Percentiles rank a stretch among this genome's conserved stretches.
Evolutionary conservation across 495 filamentous ascomycete species (phyloP).

Genomic region (Hapsidospora chrysogenum): DNA sequence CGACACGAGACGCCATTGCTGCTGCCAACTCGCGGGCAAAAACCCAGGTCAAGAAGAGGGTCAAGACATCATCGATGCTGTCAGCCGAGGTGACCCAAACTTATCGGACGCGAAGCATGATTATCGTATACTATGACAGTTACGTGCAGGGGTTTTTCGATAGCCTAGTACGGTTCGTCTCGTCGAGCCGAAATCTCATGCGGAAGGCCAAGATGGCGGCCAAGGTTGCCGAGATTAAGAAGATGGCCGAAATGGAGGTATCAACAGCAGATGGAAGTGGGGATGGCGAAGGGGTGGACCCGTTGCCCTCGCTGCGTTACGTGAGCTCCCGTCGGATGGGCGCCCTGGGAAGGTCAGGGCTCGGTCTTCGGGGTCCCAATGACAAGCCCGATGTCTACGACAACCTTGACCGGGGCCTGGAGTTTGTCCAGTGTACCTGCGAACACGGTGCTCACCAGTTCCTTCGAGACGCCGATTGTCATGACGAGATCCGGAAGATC

Average conservation of each 20-base stretch:
- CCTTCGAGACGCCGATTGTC: slow-evolving; percentile 67
- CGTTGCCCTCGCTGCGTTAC: neutral
- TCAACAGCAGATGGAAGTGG: slow-evolving; percentile 14
- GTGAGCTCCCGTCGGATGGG: slow-evolving; percentile 1
- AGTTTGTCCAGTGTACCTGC: slow-evolving; percentile 62
- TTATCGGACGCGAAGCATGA: slow-evolving; percentile 61
- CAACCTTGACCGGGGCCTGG: slow-evolving; percentile 55
- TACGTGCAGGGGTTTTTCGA: slow-evolving; percentile 70
- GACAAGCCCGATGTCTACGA: slow-evolving; percentile 43
- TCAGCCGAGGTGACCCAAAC: slow-evolving; percentile 30
- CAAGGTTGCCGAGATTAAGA: slow-evolving; percentile 37
- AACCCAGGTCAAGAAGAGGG: slow-evolving; percentile 22
- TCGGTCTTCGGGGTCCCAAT: slow-evolving; percentile 8
- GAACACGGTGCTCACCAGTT: slow-evolving; percentile 80
- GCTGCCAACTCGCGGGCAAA: neutral
- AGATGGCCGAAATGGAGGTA: slow-evolving; percentile 32
- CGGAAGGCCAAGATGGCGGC: slow-evolving; percentile 63
- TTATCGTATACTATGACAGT: slow-evolving; percentile 81
- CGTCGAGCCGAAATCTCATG: slow-evolving; percentile 62
- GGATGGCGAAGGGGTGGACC: slow-evolving; percentile 7
- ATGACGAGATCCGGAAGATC: slow-evolving; percentile 51
- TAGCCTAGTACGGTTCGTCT: slow-evolving; percentile 61
- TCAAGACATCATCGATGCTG: slow-evolving; percentile 41
- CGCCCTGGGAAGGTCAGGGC: neutral
- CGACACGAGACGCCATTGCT: neutral